Evolutionary conservation across 2,329 filamentous ascomycete species (phyloP).

Genomic region (Stromatinia cepivora): DNA sequence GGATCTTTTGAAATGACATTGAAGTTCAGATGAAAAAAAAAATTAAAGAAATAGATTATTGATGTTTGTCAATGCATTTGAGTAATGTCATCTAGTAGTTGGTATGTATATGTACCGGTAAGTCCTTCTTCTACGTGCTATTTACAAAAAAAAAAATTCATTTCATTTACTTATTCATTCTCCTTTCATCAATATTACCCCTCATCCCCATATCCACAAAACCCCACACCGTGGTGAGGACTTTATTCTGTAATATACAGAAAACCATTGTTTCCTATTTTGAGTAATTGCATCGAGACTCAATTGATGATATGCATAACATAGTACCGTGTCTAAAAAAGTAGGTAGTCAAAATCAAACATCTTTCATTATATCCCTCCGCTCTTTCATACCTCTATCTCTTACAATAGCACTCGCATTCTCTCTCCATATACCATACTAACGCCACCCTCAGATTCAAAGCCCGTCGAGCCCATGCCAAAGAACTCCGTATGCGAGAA

Average conservation of each 20-base stretch:
- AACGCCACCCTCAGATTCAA: neutral
- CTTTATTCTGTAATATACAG: neutral
- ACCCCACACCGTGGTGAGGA: neutral
- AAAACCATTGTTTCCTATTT: neutral
- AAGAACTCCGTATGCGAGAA: conserved; percentile 6
- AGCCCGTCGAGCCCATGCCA: conserved; percentile 7
- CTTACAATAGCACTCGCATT: neutral
- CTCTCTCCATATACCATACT: neutral
- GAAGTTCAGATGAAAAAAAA: neutral
- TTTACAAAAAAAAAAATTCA: neutral
- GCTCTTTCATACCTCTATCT: too few species aligned
- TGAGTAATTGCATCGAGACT: neutral
- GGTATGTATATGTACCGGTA: neutral
- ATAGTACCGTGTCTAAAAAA: neutral
- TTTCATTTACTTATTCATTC: neutral
- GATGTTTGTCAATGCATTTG: neutral
- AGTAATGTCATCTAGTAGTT: neutral
- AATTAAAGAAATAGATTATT: neutral
- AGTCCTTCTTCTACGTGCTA: neutral
- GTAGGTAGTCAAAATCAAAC: neutral
- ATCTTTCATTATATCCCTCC: neutral
- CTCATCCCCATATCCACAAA: conserved; percentile 8
- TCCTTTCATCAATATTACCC: neutral
- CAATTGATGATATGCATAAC: neutral
- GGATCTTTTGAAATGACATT: neutral